Evolutionary conservation across 371 early-diverging fungal genomes (phyloP), one percentile per base, ranked within the genome.

Genomic region (Syncephalastrum contaminatum): DNA sequence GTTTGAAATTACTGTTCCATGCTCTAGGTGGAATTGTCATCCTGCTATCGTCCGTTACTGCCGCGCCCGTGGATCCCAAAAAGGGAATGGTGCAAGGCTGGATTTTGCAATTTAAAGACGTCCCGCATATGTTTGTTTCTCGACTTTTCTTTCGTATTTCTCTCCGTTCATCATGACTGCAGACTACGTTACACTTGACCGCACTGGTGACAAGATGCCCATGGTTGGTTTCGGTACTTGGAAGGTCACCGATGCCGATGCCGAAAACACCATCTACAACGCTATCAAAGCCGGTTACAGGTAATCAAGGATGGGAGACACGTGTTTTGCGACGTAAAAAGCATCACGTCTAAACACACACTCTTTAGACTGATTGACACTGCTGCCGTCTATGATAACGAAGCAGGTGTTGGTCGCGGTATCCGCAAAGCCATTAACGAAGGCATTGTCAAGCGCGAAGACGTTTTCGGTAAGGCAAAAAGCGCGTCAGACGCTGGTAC

Each of bases 331-430:
- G 18, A 5, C n/a, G 24, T 12, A 15, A 39, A 50, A 24, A 25
- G 5, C 22, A 50, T 50, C 13, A 3, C 22, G 15, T 3, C 13
- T n/a, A 25, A 25, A 24, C 30, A n/a, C 30, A 24, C 5, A 5
- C 24, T 24, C 24, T 15, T 44, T 50, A 70, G 69, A 20, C 52
- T 63, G 24, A 58, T 74, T 15, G 70, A 70, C 48, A 54, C 54
- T 48, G 73, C 73, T 46, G 43, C 59, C 43, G 63, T 68, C 44
- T 80, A 89, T 56, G 72, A 63, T 44, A 91, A 89, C 62, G 88
- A 89, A 64, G 59, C 63, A 14, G 81, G 81, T n/a, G 76, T 88
- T 50, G 89, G 89, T 24, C 63, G 59, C 2, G 84, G 73, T 16
- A 70, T 88, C 51, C 57, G 51, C 16, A 58, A 69, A 22, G 67